Evolutionary conservation across 257 asterid genomes (phyloP).

Genomic region (Paraleonurus japonicus): DNA sequence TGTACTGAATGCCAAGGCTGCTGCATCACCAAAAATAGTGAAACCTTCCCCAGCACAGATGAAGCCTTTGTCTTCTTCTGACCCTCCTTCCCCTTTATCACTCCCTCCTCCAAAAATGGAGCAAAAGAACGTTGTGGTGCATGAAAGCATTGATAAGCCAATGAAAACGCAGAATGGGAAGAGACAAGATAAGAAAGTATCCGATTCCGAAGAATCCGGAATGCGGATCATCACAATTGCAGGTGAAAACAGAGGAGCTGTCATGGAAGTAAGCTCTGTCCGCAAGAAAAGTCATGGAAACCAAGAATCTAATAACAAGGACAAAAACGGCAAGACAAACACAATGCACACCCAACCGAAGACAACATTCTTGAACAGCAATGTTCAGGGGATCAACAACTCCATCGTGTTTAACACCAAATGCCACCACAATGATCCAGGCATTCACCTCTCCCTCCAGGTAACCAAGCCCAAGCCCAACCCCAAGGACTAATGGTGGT

Average conservation of each 20-base stretch:
- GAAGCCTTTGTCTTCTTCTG: constrained; percentile 25
- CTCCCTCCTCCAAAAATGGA: constrained; percentile 36
- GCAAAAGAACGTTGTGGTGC: constrained; percentile 37
- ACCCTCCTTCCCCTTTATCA: constrained; percentile 49
- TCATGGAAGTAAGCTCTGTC: constrained; percentile 49
- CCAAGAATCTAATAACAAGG: constrained; percentile 15
- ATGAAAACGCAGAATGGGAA: constrained; percentile 7
- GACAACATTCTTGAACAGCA: constrained; percentile 55
- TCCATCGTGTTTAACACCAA: constrained; percentile 44
- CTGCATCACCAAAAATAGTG: constrained; percentile 28
- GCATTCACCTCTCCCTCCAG: constrained; percentile 54
- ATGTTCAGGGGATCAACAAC: constrained; percentile 69
- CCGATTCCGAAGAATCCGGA: constrained; percentile 36
- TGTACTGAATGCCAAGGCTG: background rate
- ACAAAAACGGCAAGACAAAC: constrained; percentile 15
- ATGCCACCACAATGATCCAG: constrained; percentile 50
- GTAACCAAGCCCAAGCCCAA: constrained; percentile 26
- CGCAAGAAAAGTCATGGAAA: constrained; percentile 26
- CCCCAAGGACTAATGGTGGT: constrained; percentile 5
- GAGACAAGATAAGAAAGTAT: constrained; percentile 24
- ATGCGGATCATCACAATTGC: constrained; percentile 51
- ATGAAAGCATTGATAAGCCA: constrained; percentile 29
- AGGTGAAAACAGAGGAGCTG: constrained; percentile 70
- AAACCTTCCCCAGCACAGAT: constrained; percentile 27
- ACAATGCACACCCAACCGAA: constrained; percentile 28